phyloP scores from a whole-genome alignment of 768 basidiomycete species.

The Suillus cothurnatus region DNA sequence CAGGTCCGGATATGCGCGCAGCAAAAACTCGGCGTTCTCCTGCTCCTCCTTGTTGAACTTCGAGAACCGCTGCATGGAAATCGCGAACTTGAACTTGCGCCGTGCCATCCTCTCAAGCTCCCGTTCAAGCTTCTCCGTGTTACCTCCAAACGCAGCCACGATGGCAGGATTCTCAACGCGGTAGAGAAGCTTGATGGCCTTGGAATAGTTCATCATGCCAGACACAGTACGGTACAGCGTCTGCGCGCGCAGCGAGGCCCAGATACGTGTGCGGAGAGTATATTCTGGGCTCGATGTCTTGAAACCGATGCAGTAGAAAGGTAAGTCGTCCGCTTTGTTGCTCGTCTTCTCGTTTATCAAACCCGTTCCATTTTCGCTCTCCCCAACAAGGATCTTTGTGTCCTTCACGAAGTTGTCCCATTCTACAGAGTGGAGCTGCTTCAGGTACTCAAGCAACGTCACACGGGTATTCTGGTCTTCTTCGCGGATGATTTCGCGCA shows the following conservation, averaged over 20 bases:
- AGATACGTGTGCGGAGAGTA: conserved; percentile 97
- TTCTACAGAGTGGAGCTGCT: conserved; percentile 96
- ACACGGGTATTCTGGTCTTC: conserved; percentile 97
- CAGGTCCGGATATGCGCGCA: conserved; percentile 97
- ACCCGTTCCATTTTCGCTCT: conserved; percentile 61
- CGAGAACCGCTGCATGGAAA: conserved; percentile 98
- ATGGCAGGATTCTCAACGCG: conserved; percentile 98
- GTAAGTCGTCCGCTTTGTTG: conserved; percentile 85
- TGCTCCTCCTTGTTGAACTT: conserved; percentile 99
- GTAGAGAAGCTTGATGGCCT: conserved; percentile 98
- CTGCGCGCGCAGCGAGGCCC: conserved; percentile 98
- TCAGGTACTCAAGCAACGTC: conserved; percentile 95
- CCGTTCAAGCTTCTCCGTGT: conserved; percentile 93
- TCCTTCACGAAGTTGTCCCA: conserved; percentile 99
- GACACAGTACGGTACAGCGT: conserved; percentile 98
- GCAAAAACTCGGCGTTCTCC: conserved; percentile 96
- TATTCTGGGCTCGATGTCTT: conserved; percentile 99
- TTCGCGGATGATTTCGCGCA: conserved; percentile 97
- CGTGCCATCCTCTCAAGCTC: conserved; percentile 97
- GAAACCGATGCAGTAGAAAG: conserved; percentile 99
- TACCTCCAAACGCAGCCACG: conserved; percentile 94
- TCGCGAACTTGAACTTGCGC: conserved; percentile 96
- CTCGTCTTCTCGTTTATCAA: conserved; percentile 68
- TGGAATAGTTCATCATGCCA: conserved; percentile 99
- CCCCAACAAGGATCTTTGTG: conserved; percentile 97